Conservation (phyloP, 768 basidiomycete species). For the Strobilomyces dryophilus region DNA sequence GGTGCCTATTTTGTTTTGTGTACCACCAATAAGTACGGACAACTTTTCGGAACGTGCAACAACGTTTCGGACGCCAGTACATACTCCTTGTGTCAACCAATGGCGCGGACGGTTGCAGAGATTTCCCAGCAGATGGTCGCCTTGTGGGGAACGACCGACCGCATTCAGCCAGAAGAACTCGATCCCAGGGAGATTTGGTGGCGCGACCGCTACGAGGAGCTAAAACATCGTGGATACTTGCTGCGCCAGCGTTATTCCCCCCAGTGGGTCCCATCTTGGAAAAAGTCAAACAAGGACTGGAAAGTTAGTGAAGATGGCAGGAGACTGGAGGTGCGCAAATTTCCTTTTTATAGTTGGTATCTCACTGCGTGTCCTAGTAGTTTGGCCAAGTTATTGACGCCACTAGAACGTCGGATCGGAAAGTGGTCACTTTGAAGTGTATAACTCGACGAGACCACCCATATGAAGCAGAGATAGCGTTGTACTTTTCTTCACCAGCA, state of each 20-base stretch:
- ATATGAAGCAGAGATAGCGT: conserved; percentile 27
- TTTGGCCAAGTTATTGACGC: conserved; percentile 23
- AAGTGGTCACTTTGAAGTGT: conserved; percentile 29
- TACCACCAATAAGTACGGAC: too few relatives aligned
- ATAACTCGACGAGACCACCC: conserved; percentile 10
- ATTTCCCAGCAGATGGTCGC: neutral
- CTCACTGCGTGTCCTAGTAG: neutral
- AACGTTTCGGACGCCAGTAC: too few relatives aligned
- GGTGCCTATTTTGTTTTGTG: neutral
- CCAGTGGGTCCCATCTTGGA: neutral
- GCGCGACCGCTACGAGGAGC: neutral
- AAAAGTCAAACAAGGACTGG: neutral
- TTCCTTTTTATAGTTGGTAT: neutral
- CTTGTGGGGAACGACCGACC: neutral
- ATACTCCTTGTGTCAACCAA: neutral
- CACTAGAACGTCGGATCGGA: conserved; percentile 22
- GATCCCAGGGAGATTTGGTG: neutral
- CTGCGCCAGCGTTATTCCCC: neutral
- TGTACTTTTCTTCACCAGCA: conserved; percentile 15
- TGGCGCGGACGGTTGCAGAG: neutral
- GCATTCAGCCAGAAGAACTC: neutral
- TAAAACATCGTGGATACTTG: neutral
- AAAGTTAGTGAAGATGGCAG: neutral
- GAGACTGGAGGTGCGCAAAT: neutral
- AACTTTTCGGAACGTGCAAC: too few relatives aligned